Percentiles rank a stretch among this genome's conserved stretches.
Conservation (phyloP, 2,329 filamentous ascomycete species). For the Colletotrichum melonis region DNA sequence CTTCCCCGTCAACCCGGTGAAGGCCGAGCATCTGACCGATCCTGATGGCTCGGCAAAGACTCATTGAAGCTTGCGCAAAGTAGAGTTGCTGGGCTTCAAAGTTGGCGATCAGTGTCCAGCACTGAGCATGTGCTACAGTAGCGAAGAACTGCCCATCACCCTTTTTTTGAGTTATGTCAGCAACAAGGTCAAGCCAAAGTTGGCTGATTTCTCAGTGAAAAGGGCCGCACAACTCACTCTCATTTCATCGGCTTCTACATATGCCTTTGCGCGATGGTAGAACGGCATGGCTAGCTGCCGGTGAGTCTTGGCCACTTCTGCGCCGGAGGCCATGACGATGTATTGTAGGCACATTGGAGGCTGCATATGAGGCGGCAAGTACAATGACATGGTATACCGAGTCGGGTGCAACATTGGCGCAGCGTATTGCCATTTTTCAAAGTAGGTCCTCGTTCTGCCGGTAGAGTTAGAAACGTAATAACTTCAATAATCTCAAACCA, state of each 20-base stretch:
- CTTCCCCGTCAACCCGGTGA: constrained; percentile 70
- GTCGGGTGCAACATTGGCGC: constrained; percentile 37
- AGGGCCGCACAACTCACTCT: constrained; percentile 4
- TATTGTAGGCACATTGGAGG: constrained; percentile 40
- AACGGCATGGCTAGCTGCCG: constrained; percentile 32
- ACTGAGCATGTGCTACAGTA: constrained; percentile 69
- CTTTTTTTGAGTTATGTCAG: not conserved
- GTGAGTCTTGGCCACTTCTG: constrained; percentile 30
- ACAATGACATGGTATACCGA: constrained; percentile 30
- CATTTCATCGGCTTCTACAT: constrained; percentile 38
- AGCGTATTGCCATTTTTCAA: constrained; percentile 35
- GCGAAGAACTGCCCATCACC: constrained; percentile 50
- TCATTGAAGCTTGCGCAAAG: constrained; percentile 76
- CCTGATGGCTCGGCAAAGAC: constrained; percentile 69
- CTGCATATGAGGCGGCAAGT: constrained; percentile 36
- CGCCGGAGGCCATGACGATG: constrained; percentile 37
- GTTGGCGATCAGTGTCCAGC: constrained; percentile 68
- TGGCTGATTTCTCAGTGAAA: not conserved
- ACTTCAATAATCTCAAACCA: no score
- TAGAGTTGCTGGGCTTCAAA: constrained; percentile 78
- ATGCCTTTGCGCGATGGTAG: constrained; percentile 37
- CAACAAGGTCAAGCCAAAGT: not conserved
- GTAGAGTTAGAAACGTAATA: not conserved
- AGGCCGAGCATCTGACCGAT: constrained; percentile 75
- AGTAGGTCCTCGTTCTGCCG: constrained; percentile 26